Evolutionary conservation across 73 alveolate species (phyloP), one percentile per base, ranked within the genome.

Genomic region (Paramecium pentaurelia): DNA sequence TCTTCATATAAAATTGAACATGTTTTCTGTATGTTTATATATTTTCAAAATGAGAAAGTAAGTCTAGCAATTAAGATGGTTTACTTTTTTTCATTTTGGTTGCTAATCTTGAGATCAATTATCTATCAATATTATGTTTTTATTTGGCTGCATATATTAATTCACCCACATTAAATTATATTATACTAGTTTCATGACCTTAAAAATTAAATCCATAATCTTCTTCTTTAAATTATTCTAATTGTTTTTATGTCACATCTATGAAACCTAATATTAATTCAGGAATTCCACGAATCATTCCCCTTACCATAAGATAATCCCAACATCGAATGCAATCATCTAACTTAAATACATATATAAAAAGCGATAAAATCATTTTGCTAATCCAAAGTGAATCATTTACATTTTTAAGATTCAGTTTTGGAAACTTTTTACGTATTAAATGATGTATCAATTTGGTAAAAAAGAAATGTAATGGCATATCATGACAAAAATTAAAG

Each of bases 391-490:
- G 58, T 42, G 77, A 40, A 80, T 80, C 91, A 32, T 30, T 25
- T 14, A 80, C 51, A 45, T 80, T 47, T 45, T 16, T 49, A 1
- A 80, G 16, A 27, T 80, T 80, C 51, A 80, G 12, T 80, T 80
- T 42, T 22, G 91, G 91, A 36, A 40, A 80, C 73, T 27, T 80
- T 14, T 80, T 42, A 12, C 49, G 47, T 20, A 80, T 49, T 28
- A 22, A 27, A 32, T 25, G 20, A 45, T 80, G 91, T 45, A 47
- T 80, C 51, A 80, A 27, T 80, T 47, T 80, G 4, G 58, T 47
- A 20, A 80, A 44, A 8, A 80, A 80, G 91, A 80, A 80, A 80
- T 80, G 91, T 8, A 80, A n/a, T n/a, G 77, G 91, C 91, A 80
- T 80, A n/a, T 49, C 75, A 80, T 80, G 45, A 25, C 71, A 44